Conservation (phyloP, 768 basidiomycete genomes). For the Lactarius evosmus region DNA sequence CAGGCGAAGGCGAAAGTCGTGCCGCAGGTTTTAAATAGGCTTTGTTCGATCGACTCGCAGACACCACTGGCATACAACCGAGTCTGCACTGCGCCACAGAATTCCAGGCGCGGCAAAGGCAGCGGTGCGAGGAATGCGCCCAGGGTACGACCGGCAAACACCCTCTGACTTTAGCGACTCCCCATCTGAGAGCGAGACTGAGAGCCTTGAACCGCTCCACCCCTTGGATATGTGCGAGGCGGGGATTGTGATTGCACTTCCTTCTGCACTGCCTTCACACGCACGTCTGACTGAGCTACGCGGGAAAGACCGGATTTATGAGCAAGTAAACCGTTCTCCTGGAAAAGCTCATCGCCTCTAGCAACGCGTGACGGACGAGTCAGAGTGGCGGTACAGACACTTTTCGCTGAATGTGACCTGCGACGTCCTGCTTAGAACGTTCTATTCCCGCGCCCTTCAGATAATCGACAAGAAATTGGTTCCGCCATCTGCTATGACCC, state of each 20-base stretch:
- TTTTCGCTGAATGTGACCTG: slow-evolving; percentile 83
- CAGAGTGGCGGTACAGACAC: slow-evolving; percentile 42
- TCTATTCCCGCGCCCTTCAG: slow-evolving; percentile 65
- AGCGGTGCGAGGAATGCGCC: slow-evolving; percentile 15
- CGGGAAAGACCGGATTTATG: slow-evolving; percentile 35
- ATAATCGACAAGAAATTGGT: slow-evolving; percentile 83
- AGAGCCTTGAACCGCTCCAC: slow-evolving; percentile 5
- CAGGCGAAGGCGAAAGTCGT: slow-evolving; percentile 25
- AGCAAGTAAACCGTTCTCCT: slow-evolving; percentile 41
- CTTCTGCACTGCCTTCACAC: slow-evolving; percentile 41
- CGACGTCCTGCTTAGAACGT: slow-evolving; percentile 83
- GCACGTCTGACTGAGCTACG: slow-evolving; percentile 20
- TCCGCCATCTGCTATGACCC: slow-evolving; percentile 76
- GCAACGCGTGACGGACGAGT: slow-evolving; percentile 41
- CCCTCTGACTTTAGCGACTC: slow-evolving; percentile 29
- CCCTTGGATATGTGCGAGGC: slow-evolving; percentile 28
- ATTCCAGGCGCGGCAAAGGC: slow-evolving; percentile 53
- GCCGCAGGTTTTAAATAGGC: slow-evolving; percentile 47
- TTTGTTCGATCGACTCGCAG: slow-evolving; percentile 52
- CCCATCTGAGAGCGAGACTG: slow-evolving; percentile 12
- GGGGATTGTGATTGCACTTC: slow-evolving; percentile 27
- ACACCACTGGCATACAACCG: slow-evolving; percentile 51
- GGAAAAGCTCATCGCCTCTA: slow-evolving; percentile 70
- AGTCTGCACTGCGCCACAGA: slow-evolving; percentile 60
- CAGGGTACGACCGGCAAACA: slow-evolving; percentile 25